Evolutionary conservation across 2,329 filamentous ascomycete genomes (phyloP).

Genomic region (Phialocephala subalpina): DNA sequence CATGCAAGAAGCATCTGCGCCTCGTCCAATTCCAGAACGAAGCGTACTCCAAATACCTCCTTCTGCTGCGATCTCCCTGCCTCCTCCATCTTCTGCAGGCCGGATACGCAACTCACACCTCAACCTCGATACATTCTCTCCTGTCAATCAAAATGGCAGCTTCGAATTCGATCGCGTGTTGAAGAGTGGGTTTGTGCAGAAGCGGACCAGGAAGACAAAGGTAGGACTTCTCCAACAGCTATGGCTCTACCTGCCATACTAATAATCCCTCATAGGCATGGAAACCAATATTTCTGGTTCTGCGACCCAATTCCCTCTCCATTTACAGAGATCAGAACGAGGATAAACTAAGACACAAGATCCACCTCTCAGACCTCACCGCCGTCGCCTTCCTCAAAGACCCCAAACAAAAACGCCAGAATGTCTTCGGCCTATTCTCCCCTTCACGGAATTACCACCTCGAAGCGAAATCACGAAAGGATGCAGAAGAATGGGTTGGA

Average conservation of each 20-base stretch:
- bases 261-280: conserved; percentile 68
- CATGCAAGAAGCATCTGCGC: conserved; percentile 32
- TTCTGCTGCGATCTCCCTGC: conserved; percentile 29
- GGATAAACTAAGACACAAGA: conserved; percentile 86
- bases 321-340: conserved; percentile 94
- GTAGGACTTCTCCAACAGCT: conserved; percentile 51
- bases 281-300: conserved; percentile 88
- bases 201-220: conserved; percentile 94
- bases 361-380: conserved; percentile 88
- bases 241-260: conserved; percentile 1
- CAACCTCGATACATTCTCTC: conserved; percentile 74
- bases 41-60: conserved; percentile 35
- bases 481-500: conserved; percentile 87
- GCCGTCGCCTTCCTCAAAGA: conserved; percentile 90
- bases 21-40: conserved; percentile 38
- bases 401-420: conserved; percentile 83
- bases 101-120: conserved; percentile 51
- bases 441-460: conserved; percentile 92
- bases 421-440: conserved; percentile 93
- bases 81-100: conserved; percentile 34
- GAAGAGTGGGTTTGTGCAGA: conserved; percentile 86
- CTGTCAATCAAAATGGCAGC: conserved; percentile 92
- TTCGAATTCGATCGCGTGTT: conserved; percentile 96
- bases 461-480: conserved; percentile 75
- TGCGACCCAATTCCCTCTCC: conserved; percentile 88